A percentile compares a stretch with the other conserved stretches of the same genome.
Evolutionary conservation across 208 protist species (phyloP).

Genomic region (Trypanosoma boissoni): DNA sequence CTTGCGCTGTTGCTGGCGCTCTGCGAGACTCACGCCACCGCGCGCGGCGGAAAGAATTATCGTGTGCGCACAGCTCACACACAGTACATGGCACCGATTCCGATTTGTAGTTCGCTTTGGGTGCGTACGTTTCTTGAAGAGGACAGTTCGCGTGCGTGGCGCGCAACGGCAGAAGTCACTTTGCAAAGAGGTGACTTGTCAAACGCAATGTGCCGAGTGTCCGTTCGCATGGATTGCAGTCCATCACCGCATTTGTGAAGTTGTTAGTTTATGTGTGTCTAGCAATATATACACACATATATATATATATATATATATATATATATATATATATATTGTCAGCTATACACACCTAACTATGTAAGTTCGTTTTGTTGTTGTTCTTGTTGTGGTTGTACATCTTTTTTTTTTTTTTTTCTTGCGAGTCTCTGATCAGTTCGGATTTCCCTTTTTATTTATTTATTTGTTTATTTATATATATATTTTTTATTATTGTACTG

Average conservation of each 20-base stretch:
- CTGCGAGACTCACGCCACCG: conserved; percentile 13
- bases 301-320: conserved; percentile 4
- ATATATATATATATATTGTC: not conserved
- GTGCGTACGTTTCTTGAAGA: too few species aligned
- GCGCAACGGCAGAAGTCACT: too few species aligned
- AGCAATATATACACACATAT: conserved; percentile 1
- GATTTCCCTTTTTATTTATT: not conserved
- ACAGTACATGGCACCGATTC: not conserved
- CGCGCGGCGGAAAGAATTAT: not conserved
- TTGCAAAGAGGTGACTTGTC: too few species aligned
- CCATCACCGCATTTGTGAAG: too few species aligned
- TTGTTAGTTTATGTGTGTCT: too few species aligned
- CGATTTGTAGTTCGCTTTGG: not conserved
- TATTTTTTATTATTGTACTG: not conserved
- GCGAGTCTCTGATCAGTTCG: not conserved
- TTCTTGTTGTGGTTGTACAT: not conserved
- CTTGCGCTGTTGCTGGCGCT: conserved; percentile 20
- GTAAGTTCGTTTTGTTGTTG: conserved; percentile 17
- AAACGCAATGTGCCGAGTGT: too few species aligned
- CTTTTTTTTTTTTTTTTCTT: conserved; percentile 7
- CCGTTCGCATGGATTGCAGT: too few species aligned
- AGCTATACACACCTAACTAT: too few species aligned
- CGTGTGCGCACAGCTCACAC: not conserved
- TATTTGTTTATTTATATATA: not conserved
- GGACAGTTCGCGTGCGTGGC: too few species aligned